Percentiles rank a stretch among this genome's conserved stretches.
Conservation (phyloP, 352 stramenopile genomes). For the Phytopythium cucurbitacearum region DNA sequence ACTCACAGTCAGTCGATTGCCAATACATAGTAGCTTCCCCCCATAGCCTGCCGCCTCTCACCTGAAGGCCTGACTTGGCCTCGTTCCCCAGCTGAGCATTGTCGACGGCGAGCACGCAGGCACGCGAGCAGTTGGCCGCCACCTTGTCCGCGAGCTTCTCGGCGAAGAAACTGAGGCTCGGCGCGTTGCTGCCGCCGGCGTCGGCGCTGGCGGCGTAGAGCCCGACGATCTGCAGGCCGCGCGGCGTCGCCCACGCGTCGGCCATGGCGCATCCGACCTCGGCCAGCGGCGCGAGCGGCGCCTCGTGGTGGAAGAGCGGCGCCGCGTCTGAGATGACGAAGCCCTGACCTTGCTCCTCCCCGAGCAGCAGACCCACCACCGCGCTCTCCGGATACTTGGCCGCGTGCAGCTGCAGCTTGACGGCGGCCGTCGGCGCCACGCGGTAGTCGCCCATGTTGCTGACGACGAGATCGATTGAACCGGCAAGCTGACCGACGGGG, state of each 20-base stretch:
- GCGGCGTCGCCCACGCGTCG: slow-evolving; percentile 43
- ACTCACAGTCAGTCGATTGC: background rate
- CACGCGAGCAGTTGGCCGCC: slow-evolving; percentile 56
- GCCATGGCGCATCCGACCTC: slow-evolving; percentile 69
- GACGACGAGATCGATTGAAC: background rate
- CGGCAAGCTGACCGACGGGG: too few relatives aligned
- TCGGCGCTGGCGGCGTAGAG: slow-evolving; percentile 42
- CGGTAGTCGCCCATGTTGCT: slow-evolving; percentile 50
- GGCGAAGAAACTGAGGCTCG: slow-evolving; percentile 41
- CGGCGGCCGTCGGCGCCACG: slow-evolving; percentile 51
- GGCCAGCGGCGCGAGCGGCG: slow-evolving; percentile 55
- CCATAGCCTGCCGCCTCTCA: slow-evolving; percentile 1
- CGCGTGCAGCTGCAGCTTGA: slow-evolving; percentile 75
- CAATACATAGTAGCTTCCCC: background rate
- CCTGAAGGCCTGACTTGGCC: slow-evolving; percentile 48
- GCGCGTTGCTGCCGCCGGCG: slow-evolving; percentile 21
- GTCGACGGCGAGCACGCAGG: slow-evolving; percentile 71
- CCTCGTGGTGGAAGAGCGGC: slow-evolving; percentile 77
- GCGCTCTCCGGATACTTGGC: slow-evolving; percentile 47
- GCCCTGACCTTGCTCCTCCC: slow-evolving; percentile 35
- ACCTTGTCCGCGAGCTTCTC: slow-evolving; percentile 71
- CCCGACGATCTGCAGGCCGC: slow-evolving; percentile 50
- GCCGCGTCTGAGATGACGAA: slow-evolving; percentile 56
- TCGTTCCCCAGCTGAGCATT: slow-evolving; percentile 50
- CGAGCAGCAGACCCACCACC: slow-evolving; percentile 55